Base-by-base conservation (phyloP, 805 yeast genomes). In the Myxozyma neotropica region DNA sequence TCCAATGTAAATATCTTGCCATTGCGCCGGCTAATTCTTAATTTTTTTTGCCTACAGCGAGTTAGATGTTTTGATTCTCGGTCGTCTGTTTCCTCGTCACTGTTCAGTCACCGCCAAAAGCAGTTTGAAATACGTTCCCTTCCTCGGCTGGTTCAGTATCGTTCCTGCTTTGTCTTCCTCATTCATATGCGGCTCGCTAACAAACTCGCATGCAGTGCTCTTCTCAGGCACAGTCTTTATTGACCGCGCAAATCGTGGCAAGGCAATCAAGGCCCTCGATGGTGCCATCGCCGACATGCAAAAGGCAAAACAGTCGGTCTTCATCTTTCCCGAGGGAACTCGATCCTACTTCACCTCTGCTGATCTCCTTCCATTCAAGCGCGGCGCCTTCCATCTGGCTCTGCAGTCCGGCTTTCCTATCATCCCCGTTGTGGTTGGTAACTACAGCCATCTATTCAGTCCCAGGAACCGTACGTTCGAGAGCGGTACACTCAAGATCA, bases 331-430 rank as follows among this genome's bases (percentile, higher is more conserved):
- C 26, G 99, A 94, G 75, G 99, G 99, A 27, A 94, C 99, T 1
- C 83, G 99, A 74, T 90, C 97, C 0, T 88, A 86, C 65, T 75
- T 87, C 10, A 74, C 82, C 24, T 80, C 79, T 36, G 86, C 95
- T 52, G 83, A 80, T 2, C 75, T 94, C 72, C 79, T 90, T 51
- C 96, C 96, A 0, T 90, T 94, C 77, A 94, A 94, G 75, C 94
- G 94, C 72, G 99, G 99, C 56, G 97, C 98, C 0, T 94, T 94
- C 84, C 97, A 94, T 74, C 81, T 94, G 70, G 99, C 99, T 6
- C 87, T 88, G 64, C 96, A 91, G 74, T 96, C 96, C 4, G 84
- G 83, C 43, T 85, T 93, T 38, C 98, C 98, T 19, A 79, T 94
- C 52, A 83, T 94, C 24, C 99, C 99, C 7, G 78, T 88, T 52